phyloP scores from a whole-genome alignment of 2,329 filamentous ascomycete genomes.

The Magnaporthales sp. region DNA sequence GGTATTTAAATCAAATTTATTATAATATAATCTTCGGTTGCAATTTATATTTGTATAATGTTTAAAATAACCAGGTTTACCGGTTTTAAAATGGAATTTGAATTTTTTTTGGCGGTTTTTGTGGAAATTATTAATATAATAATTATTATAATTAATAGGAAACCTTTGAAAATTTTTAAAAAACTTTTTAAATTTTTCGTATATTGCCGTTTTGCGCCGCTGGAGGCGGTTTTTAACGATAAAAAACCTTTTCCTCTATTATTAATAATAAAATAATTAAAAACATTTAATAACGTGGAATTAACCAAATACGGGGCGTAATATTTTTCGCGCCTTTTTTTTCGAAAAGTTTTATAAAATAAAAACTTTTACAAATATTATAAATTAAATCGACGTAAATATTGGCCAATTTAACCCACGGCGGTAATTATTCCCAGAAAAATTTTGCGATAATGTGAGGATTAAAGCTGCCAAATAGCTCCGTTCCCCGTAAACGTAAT shows the following conservation, averaged over 20 bases:
- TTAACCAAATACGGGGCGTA: background rate
- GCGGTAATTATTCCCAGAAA: conserved; percentile 21
- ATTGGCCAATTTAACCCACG: conserved; percentile 15
- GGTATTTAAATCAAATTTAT: background rate
- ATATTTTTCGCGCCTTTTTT: background rate
- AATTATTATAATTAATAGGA: background rate
- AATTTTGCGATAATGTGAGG: conserved; percentile 23
- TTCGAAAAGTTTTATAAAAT: background rate
- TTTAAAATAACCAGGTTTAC: background rate
- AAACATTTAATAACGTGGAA: background rate
- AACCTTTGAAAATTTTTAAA: background rate
- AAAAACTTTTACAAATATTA: background rate
- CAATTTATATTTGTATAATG: background rate
- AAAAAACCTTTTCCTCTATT: background rate
- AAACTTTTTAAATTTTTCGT: background rate
- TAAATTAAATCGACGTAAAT: background rate
- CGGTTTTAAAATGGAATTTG: background rate
- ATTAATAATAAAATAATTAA: too few relatives aligned
- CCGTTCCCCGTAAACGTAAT: conserved; percentile 18
- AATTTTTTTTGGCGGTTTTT: background rate
- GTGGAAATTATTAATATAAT: background rate
- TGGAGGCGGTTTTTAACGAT: background rate
- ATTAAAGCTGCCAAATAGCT: conserved; percentile 25
- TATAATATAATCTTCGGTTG: background rate
- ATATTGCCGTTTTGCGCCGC: background rate